Percentiles rank a stretch among this genome's conserved stretches.
phyloP scores from a whole-genome alignment of 1,139 yeast species.

The Lodderomyces jiufengensis region DNA sequence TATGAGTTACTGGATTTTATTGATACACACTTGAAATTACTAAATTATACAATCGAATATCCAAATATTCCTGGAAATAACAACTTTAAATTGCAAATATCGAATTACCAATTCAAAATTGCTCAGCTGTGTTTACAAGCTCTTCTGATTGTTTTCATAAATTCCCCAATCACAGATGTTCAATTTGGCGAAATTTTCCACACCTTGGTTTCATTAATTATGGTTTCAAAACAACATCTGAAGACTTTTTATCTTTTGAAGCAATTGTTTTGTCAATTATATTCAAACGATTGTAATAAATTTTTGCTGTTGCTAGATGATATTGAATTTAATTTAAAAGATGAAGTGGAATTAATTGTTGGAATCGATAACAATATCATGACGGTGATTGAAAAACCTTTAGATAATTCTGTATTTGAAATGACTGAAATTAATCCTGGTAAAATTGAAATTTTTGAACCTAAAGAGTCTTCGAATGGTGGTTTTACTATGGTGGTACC shows the following conservation, averaged over 20 bases:
- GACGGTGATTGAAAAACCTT: slow-evolving; percentile 10
- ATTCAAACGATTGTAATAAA: slow-evolving; percentile 27
- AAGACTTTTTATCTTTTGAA: slow-evolving; percentile 24
- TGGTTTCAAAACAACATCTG: slow-evolving; percentile 29
- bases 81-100: slow-evolving; percentile 35
- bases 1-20: slow-evolving; percentile 28
- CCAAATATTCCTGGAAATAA: slow-evolving; percentile 31
- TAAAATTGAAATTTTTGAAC: slow-evolving; percentile 21
- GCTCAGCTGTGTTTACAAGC: slow-evolving; percentile 28
- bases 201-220: slow-evolving; percentile 32
- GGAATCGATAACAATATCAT: slow-evolving; percentile 29
- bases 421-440: slow-evolving; percentile 24
- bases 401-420: slow-evolving; percentile 21
- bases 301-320: slow-evolving; percentile 27
- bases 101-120: slow-evolving; percentile 29
- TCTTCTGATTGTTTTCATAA: slow-evolving; percentile 24
- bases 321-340: slow-evolving; percentile 23
- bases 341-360: slow-evolving; percentile 32
- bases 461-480: slow-evolving; percentile 22
- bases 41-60: slow-evolving; percentile 30
- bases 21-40: slow-evolving; percentile 24
- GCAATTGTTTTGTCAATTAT: slow-evolving; percentile 25
- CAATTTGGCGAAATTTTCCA: slow-evolving; percentile 26
- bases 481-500: slow-evolving; percentile 42
- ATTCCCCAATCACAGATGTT: slow-evolving; percentile 34